Evolutionary conservation across 768 basidiomycete species (phyloP).

Genomic region (Cystofilobasidium bisporidii): DNA sequence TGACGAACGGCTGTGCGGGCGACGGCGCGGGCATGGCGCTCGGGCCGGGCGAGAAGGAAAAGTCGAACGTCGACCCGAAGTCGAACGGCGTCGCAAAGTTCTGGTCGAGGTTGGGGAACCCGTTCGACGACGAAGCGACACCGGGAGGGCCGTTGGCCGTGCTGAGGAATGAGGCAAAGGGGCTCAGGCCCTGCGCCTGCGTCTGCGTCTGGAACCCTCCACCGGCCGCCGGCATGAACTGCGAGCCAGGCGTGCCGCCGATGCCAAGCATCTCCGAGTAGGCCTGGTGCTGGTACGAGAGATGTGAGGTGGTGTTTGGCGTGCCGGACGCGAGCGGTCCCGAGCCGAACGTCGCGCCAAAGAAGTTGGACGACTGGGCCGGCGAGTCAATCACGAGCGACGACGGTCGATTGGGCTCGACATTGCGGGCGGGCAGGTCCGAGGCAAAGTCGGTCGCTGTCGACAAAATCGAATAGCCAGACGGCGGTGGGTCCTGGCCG

Average conservation of each 20-base stretch:
- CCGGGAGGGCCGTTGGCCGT: too few species aligned
- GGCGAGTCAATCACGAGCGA: background rate
- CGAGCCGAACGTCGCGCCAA: background rate
- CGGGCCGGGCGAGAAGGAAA: background rate
- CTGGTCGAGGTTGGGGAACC: background rate
- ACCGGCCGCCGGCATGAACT: background rate
- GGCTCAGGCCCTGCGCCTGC: too few species aligned
- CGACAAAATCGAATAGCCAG: background rate
- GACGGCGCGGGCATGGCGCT: background rate
- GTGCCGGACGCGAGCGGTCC: background rate
- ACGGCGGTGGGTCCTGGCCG: background rate
- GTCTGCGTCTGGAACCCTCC: too few species aligned
- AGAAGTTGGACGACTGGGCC: background rate
- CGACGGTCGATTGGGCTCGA: background rate
- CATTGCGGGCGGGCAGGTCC: background rate
- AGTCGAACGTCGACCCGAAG: background rate
- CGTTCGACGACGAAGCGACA: background rate
- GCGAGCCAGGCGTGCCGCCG: background rate
- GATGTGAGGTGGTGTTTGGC: background rate
- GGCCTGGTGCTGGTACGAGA: background rate
- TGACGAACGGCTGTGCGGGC: background rate
- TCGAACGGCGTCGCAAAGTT: background rate
- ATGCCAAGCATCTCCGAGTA: constrained; percentile 3
- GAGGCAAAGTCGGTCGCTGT: background rate
- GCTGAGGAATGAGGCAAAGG: too few species aligned